These are phyloP conservation scores for Xylaria sp. DNA, from an alignment of 2,329 filamentous ascomycete species.

Conservation along the genomic window DNA sequence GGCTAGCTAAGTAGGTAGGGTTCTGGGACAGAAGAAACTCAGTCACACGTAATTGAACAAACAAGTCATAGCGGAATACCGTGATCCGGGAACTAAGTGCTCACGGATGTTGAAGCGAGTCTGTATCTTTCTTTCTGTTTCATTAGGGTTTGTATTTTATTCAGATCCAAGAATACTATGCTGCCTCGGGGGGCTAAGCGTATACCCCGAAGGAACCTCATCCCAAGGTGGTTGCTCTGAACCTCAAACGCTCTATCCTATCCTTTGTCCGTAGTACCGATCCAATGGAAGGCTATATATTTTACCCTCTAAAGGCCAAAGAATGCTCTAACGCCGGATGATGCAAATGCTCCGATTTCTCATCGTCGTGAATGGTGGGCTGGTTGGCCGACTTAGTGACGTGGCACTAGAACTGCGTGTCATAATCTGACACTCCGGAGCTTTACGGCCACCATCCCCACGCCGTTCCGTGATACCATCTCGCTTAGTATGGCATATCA, in stretches of 20 bases:
- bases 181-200: slow-evolving; percentile 4
- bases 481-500: slow-evolving; percentile 20
- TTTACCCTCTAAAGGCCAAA: slow-evolving; percentile 22
- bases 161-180: slow-evolving; percentile 10
- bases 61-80: slow-evolving; percentile 3
- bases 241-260: slow-evolving; percentile 34
- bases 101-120: slow-evolving; percentile 11
- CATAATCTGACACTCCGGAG: neutral
- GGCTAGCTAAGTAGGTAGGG: neutral
- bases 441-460: neutral
- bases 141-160: slow-evolving; percentile 10
- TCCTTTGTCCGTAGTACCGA: slow-evolving; percentile 21
- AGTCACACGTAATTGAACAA: slow-evolving; percentile 4
- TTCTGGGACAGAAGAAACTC: neutral
- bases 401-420: slow-evolving; percentile 4
- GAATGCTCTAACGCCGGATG: slow-evolving; percentile 35
- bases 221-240: slow-evolving; percentile 17
- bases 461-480: slow-evolving; percentile 1
- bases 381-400: slow-evolving; percentile 6
- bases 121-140: slow-evolving; percentile 10
- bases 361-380: slow-evolving; percentile 19
- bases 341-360: slow-evolving; percentile 35
- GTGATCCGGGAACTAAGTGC: neutral
- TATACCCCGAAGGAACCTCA: slow-evolving; percentile 14
- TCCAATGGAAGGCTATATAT: slow-evolving; percentile 10